phyloP scores from a whole-genome alignment of 2,329 filamentous ascomycete genomes.

The Mollisia scopiformis region DNA sequence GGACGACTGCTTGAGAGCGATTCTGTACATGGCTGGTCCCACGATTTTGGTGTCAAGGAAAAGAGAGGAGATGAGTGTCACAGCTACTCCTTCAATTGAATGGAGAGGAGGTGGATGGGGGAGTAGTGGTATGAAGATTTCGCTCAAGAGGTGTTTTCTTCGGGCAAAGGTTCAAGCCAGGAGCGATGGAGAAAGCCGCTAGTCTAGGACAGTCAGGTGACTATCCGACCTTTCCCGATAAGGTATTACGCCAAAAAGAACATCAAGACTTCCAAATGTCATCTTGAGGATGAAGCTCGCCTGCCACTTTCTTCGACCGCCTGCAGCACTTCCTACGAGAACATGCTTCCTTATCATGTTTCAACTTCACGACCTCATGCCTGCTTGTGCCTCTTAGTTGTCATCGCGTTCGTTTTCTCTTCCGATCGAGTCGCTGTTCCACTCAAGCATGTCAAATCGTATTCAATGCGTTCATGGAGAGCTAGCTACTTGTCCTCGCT shows the following conservation, averaged over 20 bases:
- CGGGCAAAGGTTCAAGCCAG: slow-evolving; percentile 20
- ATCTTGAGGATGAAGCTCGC: too few relatives aligned
- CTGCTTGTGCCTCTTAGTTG: neutral
- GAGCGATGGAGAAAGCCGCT: slow-evolving; percentile 16
- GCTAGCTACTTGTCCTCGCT: too few relatives aligned
- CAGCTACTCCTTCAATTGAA: slow-evolving; percentile 54
- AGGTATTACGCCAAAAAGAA: too few relatives aligned
- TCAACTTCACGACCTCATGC: too few relatives aligned
- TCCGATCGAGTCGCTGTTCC: neutral
- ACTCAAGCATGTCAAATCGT: neutral
- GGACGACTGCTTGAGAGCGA: slow-evolving; percentile 95
- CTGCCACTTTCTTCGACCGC: too few relatives aligned
- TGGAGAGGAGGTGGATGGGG: slow-evolving; percentile 59
- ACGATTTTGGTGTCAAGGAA: slow-evolving; percentile 54
- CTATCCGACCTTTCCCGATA: neutral
- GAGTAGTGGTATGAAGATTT: slow-evolving; percentile 35
- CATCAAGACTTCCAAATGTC: neutral
- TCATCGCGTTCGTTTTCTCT: neutral
- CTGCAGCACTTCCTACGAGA: neutral
- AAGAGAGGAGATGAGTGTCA: slow-evolving; percentile 65
- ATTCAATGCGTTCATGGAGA: too few relatives aligned
- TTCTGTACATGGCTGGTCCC: slow-evolving; percentile 92
- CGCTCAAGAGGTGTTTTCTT: too few relatives aligned
- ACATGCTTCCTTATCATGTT: neutral
- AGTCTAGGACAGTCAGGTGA: slow-evolving; percentile 15